These are phyloP conservation scores for Herpetospermum pedunculosum DNA, from an alignment of 306 rosid species.

Conservation along the genomic window DNA sequence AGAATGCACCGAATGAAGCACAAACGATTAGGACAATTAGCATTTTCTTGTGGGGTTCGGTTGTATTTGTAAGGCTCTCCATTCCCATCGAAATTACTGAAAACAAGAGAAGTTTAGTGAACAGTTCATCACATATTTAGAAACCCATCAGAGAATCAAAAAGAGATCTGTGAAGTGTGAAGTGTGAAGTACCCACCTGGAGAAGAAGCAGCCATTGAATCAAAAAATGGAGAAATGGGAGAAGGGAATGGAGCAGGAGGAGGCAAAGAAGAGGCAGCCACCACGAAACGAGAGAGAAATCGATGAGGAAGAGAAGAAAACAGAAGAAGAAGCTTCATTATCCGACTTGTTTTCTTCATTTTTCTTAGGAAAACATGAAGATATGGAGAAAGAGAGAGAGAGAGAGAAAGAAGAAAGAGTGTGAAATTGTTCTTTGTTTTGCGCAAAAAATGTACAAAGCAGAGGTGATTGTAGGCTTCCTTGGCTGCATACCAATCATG, in stretches of 20 bases:
- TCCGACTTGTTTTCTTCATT: background rate
- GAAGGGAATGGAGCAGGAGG: conserved; percentile 28
- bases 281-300: conserved; percentile 17
- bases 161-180: too few species aligned
- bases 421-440: too few species aligned
- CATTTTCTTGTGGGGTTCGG: conserved; percentile 47
- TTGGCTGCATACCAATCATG: conserved; percentile 5
- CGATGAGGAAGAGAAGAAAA: background rate
- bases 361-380: background rate
- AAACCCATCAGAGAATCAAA: too few species aligned
- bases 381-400: background rate
- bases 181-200: conserved; percentile 48
- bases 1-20: conserved; percentile 28
- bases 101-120: background rate
- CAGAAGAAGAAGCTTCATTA: background rate
- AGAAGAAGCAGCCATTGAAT: conserved; percentile 43
- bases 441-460: too few species aligned
- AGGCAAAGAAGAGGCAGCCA: conserved; percentile 22
- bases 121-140: background rate
- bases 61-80: conserved; percentile 23
- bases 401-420: background rate
- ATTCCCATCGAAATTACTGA: conserved; percentile 34
- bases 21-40: conserved; percentile 33
- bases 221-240: conserved; percentile 22
- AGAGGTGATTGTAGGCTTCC: too few species aligned